Evolutionary conservation across 2,329 filamentous ascomycete genomes (phyloP).

Genomic region (Gyromitra esculenta): DNA sequence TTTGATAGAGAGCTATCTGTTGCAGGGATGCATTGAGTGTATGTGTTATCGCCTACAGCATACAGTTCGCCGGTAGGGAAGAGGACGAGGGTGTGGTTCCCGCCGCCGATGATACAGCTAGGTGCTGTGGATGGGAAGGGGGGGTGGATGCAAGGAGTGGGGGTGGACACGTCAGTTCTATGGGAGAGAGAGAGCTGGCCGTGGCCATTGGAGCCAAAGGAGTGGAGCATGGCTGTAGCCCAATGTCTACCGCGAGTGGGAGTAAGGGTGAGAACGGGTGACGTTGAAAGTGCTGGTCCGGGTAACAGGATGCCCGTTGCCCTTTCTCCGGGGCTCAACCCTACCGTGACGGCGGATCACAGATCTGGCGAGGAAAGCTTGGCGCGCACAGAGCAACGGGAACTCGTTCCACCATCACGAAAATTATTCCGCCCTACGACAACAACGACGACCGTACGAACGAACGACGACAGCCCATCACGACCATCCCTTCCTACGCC

Average conservation of each 20-base stretch:
- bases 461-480: conserved; percentile 9
- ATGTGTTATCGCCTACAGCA: conserved; percentile 71
- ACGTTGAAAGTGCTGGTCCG: not conserved
- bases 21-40: conserved; percentile 60
- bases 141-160: conserved; percentile 58
- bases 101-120: conserved; percentile 69
- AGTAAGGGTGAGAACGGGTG: not conserved
- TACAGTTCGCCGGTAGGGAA: conserved; percentile 70
- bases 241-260: not conserved
- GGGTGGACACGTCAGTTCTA: conserved; percentile 60
- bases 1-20: conserved; percentile 57
- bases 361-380: not conserved
- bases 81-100: conserved; percentile 85
- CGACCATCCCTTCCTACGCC: not conserved
- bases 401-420: conserved; percentile 8
- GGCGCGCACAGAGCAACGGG: conserved; percentile 34
- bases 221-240: conserved; percentile 59
- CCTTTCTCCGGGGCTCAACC: conserved; percentile 15
- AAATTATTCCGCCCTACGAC: conserved; percentile 25
- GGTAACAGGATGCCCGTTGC: not conserved
- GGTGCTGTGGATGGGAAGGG: conserved; percentile 60
- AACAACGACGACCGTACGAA: conserved; percentile 16
- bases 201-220: conserved; percentile 66
- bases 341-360: conserved; percentile 17
- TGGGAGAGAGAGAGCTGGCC: conserved; percentile 66